Conservation (phyloP, 192 early-diverging fungal genomes). For the Podila horticola region DNA sequence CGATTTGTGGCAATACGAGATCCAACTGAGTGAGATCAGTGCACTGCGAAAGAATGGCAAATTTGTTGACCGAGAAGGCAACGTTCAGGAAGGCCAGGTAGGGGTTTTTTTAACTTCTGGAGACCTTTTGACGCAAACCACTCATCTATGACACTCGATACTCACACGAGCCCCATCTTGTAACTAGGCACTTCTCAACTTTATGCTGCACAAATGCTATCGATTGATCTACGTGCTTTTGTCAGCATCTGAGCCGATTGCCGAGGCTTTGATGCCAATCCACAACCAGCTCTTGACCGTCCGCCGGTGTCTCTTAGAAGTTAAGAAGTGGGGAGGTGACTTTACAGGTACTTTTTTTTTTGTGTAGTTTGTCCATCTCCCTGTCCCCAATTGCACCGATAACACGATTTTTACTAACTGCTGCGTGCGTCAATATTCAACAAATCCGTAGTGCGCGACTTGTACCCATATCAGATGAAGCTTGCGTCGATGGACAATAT, state of each 20-base stretch:
- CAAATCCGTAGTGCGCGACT: slow-evolving; percentile 60
- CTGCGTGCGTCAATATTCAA: no score
- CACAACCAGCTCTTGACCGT: slow-evolving; percentile 88
- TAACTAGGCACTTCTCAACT: slow-evolving; percentile 70
- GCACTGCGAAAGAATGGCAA: slow-evolving; percentile 86
- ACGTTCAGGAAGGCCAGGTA: slow-evolving; percentile 76
- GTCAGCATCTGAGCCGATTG: slow-evolving; percentile 81
- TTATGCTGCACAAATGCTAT: slow-evolving; percentile 86
- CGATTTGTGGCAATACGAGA: slow-evolving; percentile 68
- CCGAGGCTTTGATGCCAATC: slow-evolving; percentile 84
- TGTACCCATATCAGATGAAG: slow-evolving; percentile 93
- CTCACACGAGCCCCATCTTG: not conserved
- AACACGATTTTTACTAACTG: no score
- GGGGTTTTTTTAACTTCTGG: not conserved
- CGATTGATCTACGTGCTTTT: slow-evolving; percentile 85
- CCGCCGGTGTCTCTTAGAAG: slow-evolving; percentile 78
- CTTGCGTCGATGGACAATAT: slow-evolving; percentile 83
- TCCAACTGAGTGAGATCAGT: slow-evolving; percentile 85
- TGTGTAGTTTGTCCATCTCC: not conserved
- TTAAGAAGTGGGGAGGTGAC: slow-evolving; percentile 84
- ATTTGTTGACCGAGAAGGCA: slow-evolving; percentile 77
- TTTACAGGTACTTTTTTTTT: slow-evolving; percentile 59
- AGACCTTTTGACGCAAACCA: not conserved
- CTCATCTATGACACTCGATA: not conserved
- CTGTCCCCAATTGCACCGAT: not conserved